Evolutionary conservation across 768 basidiomycete genomes (phyloP), one percentile per base, ranked within the genome.

Genomic region (Flagelloscypha sp.): DNA sequence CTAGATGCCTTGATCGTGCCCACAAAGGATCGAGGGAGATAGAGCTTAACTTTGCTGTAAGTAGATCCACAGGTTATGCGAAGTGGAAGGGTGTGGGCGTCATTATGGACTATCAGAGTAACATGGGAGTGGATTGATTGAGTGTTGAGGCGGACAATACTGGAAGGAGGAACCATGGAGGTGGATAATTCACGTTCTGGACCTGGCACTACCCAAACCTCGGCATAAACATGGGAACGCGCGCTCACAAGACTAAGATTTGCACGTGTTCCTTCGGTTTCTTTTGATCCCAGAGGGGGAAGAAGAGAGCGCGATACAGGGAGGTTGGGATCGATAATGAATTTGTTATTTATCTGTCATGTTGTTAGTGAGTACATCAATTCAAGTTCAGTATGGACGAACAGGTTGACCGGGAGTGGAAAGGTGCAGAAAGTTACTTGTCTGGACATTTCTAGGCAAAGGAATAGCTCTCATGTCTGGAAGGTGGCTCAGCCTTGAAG

Each of bases 251-350:
- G 42, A 7, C 35, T 48, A 1, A 73, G 38, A 38, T 70, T 68
- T 19, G 52, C 62, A 24, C 72, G 53, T 1, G 58, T 55, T 2
- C 41, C 50, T 36, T 66, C 66, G 0, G 60, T 56, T 41, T 67
- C 58, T 15, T 48, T 55, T 0, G 36, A 34, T 4, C 33, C 27
- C 0, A 73, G 44, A 16, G 69, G 61, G 3, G 66, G 59, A 6
- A 73, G 50, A 23, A 68, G 35, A 12, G 55, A 38, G 0, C 46
- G 4, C 0, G 72, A 70, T 28, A 74, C 56, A 9, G 33, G 20
- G 15, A 72, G 48, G 13, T 50, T 40, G 1, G 72, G 63, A 37
- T 74, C 65, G 25, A 74, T 50, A 22, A 65, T 47, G 53, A 68
- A 73, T 1, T 43, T 41, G 8, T 59, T 65, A 39, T 53, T 57